Evolutionary conservation across 345 rosid genomes (phyloP).

Genomic region (Linum trigynum): DNA sequence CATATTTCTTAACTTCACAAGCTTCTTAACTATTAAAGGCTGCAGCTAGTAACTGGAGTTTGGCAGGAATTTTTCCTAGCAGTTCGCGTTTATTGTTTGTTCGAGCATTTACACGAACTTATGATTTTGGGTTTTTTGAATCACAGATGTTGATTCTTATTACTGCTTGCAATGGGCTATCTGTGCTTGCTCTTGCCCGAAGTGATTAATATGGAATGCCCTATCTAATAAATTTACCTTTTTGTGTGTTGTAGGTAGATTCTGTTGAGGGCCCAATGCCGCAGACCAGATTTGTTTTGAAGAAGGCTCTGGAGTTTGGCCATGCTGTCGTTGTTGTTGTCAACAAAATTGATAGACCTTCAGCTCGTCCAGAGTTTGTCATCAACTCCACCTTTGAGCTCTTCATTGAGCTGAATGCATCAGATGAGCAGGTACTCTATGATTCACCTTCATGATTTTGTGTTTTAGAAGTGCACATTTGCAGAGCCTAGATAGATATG

Average conservation of each 20-base stretch:
- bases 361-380: slow-evolving; percentile 93
- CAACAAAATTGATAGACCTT: slow-evolving; percentile 90
- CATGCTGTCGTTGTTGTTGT: slow-evolving; percentile 94
- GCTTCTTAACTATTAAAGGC: too few species aligned
- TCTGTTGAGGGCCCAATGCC: slow-evolving; percentile 99
- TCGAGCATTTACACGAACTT: not conserved
- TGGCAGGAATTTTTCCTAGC: too few species aligned
- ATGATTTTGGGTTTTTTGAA: not conserved
- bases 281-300: slow-evolving; percentile 87
- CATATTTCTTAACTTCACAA: too few species aligned
- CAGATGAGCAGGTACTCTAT: slow-evolving; percentile 85
- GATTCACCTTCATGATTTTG: not conserved
- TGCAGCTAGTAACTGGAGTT: too few species aligned
- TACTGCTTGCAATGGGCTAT: not conserved
- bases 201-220: not conserved
- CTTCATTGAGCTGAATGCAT: slow-evolving; percentile 85
- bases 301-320: slow-evolving; percentile 96
- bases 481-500: not conserved
- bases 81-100: too few species aligned
- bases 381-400: slow-evolving; percentile 94
- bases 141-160: too few species aligned
- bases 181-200: not conserved
- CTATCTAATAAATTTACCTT: too few species aligned
- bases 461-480: not conserved
- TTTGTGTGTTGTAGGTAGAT: slow-evolving; percentile 50